A percentile compares a stretch with the other conserved stretches of the same genome.
Conservation (phyloP, 257 asterid genomes). For the Forsythia suspensa region DNA sequence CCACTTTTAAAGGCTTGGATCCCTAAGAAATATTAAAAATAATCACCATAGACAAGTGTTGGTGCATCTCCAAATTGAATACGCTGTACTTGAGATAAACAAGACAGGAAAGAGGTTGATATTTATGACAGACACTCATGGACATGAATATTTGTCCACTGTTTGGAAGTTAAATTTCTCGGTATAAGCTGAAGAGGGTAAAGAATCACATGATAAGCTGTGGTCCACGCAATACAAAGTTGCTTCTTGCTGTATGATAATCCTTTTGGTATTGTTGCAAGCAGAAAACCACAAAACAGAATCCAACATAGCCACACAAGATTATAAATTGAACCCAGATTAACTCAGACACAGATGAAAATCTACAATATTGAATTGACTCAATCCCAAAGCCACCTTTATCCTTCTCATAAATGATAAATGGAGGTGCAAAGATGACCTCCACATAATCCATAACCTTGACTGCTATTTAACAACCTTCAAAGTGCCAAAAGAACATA, state of each 20-base stretch:
- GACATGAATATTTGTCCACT: not conserved
- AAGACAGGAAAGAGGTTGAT: not conserved
- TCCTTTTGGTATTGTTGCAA: not conserved
- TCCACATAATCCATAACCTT: not conserved
- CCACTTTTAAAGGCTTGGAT: constrained; percentile 2
- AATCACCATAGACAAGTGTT: not conserved
- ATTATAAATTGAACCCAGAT: not conserved
- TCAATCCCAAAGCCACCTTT: not conserved
- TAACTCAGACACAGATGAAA: not conserved
- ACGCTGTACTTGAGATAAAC: not conserved
- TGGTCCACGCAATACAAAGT: not conserved
- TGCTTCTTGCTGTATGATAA: not conserved
- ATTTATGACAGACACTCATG: not conserved
- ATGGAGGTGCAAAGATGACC: not conserved
- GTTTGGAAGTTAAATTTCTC: not conserved
- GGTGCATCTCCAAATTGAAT: not conserved
- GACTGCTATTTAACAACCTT: not conserved
- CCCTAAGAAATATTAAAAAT: not conserved
- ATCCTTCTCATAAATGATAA: not conserved
- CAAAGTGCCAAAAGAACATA: not conserved
- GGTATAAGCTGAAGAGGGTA: not conserved
- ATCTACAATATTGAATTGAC: not conserved
- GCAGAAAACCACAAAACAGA: not conserved
- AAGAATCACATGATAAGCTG: not conserved
- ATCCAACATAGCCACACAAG: not conserved